Base-by-base conservation (phyloP, 495 filamentous ascomycete species). In the Aspergillus kassunensis region DNA sequence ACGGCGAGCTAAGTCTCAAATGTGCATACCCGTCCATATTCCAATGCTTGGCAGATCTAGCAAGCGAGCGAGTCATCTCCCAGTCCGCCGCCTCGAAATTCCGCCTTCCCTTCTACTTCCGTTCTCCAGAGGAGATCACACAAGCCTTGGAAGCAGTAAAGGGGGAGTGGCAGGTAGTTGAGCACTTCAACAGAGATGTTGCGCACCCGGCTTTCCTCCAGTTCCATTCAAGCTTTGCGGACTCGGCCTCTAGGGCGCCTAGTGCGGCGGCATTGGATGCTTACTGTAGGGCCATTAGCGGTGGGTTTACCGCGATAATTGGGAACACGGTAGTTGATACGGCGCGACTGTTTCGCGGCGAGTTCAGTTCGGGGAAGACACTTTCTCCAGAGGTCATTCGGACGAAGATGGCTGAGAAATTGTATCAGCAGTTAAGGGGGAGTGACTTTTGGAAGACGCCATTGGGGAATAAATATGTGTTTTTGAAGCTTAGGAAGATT, bases 271-370 rank as follows among this genome's bases (percentile, higher is more conserved):
- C 46, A 12, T 19, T 49, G 34, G 46, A 49, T 18, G 13, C 33
- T 6, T 49, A 49, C 16, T 39, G 18, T 8, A 29, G 2, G 46
- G 34, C 21, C 9, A 49, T 49, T 16, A 49, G 46, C 23, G 21
- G 34, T 19, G 46, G 33, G 6, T 49, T 49, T 18, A 30, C 34
- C 34, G 46, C 46, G 12, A 49, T 49, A 9, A 49, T 49, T n/a
- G 46, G 46, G 15, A 49, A 49, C 34, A 49, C 46, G 7, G 46
- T 49, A 21, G 46, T 49, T 23, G 46, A 49, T 23, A 49, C 46
- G 8, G 46, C 46, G 34, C 19, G 33, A 18, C 9, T 21, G n/a
- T 49, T 49, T n/a, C 12, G 19, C n/a, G 46, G 40, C 13, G 21
- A 10, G 6, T 15, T 21, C 3, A 29, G 11, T 15, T 15, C 21